phyloP scores from a whole-genome alignment of 257 asterid genomes.

The Petunia secreta region DNA sequence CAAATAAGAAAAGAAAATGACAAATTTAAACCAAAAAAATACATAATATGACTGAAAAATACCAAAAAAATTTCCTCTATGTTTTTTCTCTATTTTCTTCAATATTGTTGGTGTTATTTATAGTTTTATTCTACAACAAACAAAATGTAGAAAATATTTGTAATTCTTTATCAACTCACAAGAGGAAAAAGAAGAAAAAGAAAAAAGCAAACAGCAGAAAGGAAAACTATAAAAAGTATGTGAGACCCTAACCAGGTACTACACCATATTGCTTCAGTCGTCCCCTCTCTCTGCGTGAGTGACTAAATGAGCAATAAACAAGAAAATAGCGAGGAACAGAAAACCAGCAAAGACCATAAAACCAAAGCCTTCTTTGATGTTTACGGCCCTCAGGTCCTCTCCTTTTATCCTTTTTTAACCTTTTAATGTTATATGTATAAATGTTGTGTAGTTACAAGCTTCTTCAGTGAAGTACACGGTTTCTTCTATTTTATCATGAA shows the following conservation, averaged over 20 bases:
- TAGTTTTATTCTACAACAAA: too few species aligned
- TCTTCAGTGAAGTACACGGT: neutral
- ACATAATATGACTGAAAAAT: too few species aligned
- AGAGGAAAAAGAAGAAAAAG: neutral
- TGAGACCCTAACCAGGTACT: neutral
- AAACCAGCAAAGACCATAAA: constrained; percentile 34
- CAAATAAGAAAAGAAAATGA: too few species aligned
- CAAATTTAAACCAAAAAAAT: too few species aligned
- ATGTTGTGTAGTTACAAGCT: neutral
- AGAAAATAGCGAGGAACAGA: constrained; percentile 39
- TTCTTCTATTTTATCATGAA: neutral
- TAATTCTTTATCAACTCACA: too few species aligned
- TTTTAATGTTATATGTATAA: neutral
- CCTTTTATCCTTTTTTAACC: neutral
- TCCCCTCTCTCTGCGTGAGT: neutral
- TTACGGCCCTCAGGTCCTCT: constrained; percentile 80
- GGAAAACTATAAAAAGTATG: neutral
- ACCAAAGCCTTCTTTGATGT: constrained; percentile 64
- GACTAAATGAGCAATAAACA: constrained; percentile 47
- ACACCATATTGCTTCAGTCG: neutral
- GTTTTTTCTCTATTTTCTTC: too few species aligned
- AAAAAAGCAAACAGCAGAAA: neutral
- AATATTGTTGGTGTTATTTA: too few species aligned
- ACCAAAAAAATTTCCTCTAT: too few species aligned
- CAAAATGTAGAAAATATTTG: too few species aligned